phyloP scores from a whole-genome alignment of 1,139 yeast genomes.

The Blastobotrys illinoisensis region DNA sequence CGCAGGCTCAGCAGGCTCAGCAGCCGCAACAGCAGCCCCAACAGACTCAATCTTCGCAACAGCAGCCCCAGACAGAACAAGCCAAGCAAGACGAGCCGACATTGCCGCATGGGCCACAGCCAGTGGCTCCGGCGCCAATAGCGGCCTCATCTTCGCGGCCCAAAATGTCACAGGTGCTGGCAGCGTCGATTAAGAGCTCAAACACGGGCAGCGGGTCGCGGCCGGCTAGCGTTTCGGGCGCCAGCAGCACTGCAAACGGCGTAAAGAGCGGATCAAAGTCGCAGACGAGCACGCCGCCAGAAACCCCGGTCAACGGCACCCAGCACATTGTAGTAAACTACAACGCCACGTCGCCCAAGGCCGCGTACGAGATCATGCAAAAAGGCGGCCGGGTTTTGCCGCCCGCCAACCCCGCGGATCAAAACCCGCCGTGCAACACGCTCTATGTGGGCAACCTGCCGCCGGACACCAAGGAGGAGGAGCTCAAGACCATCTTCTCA shows the following conservation, averaged over 20 bases:
- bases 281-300: neutral
- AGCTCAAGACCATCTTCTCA: conserved; percentile 77
- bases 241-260: neutral
- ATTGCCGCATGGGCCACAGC: conserved; percentile 1
- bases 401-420: conserved; percentile 98
- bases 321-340: neutral
- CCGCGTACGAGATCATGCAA: conserved; percentile 8
- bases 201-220: neutral
- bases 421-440: conserved; percentile 97
- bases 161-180: conserved; percentile 2
- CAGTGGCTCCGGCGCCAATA: conserved; percentile 8
- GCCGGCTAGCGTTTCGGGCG: neutral
- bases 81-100: neutral
- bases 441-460: conserved; percentile 95
- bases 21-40: conserved; percentile 4
- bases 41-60: neutral
- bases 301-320: conserved; percentile 1
- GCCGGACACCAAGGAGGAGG: conserved; percentile 94
- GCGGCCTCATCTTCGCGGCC: conserved; percentile 4
- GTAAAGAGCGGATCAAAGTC: neutral
- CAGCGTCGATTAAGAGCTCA: neutral
- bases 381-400: conserved; percentile 59
- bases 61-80: conserved; percentile 6
- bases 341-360: neutral
- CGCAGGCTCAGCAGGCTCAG: conserved; percentile 6